Conservation (phyloP, 2,329 filamentous ascomycete genomes). For the Talaromyces sp. region DNA sequence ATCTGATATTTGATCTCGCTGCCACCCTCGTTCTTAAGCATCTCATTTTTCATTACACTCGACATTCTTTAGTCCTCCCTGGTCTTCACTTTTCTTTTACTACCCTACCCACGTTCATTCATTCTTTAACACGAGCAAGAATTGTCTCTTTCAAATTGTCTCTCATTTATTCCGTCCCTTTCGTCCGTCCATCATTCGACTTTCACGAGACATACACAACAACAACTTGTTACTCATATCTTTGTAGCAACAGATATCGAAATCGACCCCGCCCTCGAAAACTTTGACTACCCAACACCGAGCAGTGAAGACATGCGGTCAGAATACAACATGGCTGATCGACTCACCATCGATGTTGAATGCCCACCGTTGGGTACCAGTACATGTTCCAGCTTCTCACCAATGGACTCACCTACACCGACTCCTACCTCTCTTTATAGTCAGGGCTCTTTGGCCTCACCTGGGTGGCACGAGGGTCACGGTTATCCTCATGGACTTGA, state of each 20-base stretch:
- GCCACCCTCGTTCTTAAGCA: slow-evolving; percentile 29
- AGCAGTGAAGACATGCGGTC: slow-evolving; percentile 38
- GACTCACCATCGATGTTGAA: slow-evolving; percentile 39
- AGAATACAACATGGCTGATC: slow-evolving; percentile 37
- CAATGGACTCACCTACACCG: slow-evolving; percentile 39
- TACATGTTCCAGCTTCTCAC: slow-evolving; percentile 41
- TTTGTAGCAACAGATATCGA: slow-evolving; percentile 29
- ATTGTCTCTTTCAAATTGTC: slow-evolving; percentile 12
- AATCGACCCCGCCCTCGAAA: slow-evolving; percentile 26
- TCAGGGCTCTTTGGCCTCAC: slow-evolving; percentile 37
- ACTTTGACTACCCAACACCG: slow-evolving; percentile 29
- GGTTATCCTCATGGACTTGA: slow-evolving; percentile 29
- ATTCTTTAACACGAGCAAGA: slow-evolving; percentile 18
- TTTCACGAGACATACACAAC: slow-evolving; percentile 12
- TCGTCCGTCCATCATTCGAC: slow-evolving; percentile 22
- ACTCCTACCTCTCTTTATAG: slow-evolving; percentile 41
- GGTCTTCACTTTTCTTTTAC: slow-evolving; percentile 14
- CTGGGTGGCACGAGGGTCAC: slow-evolving; percentile 34
- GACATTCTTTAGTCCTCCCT: slow-evolving; percentile 28
- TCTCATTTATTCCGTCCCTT: not conserved
- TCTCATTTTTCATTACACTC: slow-evolving; percentile 23
- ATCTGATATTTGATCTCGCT: slow-evolving; percentile 43
- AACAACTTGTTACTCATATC: slow-evolving; percentile 20
- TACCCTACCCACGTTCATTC: slow-evolving; percentile 21
- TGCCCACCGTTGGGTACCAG: slow-evolving; percentile 38